Base-by-base conservation (phyloP, 257 asterid species). In the Striga asiatica region DNA sequence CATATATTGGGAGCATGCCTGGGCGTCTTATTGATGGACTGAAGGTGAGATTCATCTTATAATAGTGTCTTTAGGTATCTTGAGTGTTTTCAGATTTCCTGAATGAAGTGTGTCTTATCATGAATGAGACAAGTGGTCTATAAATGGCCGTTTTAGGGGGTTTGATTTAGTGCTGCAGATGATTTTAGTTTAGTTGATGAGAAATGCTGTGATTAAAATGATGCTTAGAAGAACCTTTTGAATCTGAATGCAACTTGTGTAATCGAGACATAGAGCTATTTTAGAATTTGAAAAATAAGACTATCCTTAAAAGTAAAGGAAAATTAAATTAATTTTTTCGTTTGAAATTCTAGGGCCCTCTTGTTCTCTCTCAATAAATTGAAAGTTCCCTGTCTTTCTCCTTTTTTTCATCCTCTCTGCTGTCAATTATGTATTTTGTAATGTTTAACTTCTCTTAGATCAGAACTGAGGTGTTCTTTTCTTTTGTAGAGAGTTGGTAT, bases 1-100 rank as follows among this genome's bases (percentile, higher is more conserved):
- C 96, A 39, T 92, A 92, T 61, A 85, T 88, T 62, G 97, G 99
- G 66, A 92, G 99, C 75, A 92, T 92, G 99, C 99, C 95, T 53
- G 99, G 99, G 45, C 97, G 95, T 61, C 95, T 92, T 72, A 76
- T 92, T 79, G 99, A 92, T 74, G 99, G 99, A 62, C 50, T 92
- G 62, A 92, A 92, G 97, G 99, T 92, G 65, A 64, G 73, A 59
- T 11, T 27, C 38, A 46, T 56, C 57, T 18, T 51, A 25, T 64
- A 29, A 31, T 50, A 58, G 56, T 31, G 60, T 39, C 28, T 11
- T 45, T 35, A n/a, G n/a, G n/a, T n/a, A n/a, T n/a, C n/a, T n/a
- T n/a, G n/a, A n/a, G n/a, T n/a, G n/a, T n/a, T n/a, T n/a, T n/a
- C n/a, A 13, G 21, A 16, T 18, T 22, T 57, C 58, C n/a, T 45